Evolutionary conservation across 1,284 basidiomycete species (phyloP).

Genomic region (Austroboletus rostrupii): DNA sequence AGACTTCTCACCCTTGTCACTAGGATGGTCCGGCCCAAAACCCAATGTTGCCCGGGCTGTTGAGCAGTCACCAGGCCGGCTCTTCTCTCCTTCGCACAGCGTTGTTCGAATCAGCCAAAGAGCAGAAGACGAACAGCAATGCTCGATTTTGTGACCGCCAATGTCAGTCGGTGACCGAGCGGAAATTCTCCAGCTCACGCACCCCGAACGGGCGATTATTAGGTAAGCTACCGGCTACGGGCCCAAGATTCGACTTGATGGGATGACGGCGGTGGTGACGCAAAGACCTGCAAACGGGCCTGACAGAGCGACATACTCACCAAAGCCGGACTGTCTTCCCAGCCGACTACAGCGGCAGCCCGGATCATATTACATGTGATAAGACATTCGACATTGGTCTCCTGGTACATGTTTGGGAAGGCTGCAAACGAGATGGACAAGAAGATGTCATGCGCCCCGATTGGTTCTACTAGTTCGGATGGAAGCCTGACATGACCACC

Average conservation of each 20-base stretch:
- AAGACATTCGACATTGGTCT: not conserved
- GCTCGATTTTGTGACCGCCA: conserved; percentile 20
- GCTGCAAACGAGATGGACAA: not conserved
- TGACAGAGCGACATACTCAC: no score
- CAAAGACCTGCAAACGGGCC: not conserved
- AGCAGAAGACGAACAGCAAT: conserved; percentile 10
- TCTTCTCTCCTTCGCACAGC: conserved; percentile 22
- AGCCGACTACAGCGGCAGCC: conserved; percentile 7
- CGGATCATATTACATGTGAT: not conserved
- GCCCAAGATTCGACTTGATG: no score
- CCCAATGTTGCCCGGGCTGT: not conserved
- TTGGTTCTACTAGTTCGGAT: conserved; percentile 3
- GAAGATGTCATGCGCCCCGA: conserved; percentile 9
- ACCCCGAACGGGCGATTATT: not conserved
- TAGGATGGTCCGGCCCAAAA: not conserved
- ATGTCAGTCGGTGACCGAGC: conserved; percentile 9
- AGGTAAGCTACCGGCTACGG: not conserved
- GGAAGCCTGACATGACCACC: conserved; percentile 10
- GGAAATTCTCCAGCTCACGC: conserved; percentile 1
- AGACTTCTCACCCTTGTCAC: conserved; percentile 2
- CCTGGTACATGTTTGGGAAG: not conserved
- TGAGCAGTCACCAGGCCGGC: conserved; percentile 4
- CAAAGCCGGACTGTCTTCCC: no score
- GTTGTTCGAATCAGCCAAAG: conserved; percentile 16
- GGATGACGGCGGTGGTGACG: no score